A percentile compares a stretch with the other conserved stretches of the same genome.
Conservation (phyloP, 331 rosid genomes). For the Acacia concinna region DNA sequence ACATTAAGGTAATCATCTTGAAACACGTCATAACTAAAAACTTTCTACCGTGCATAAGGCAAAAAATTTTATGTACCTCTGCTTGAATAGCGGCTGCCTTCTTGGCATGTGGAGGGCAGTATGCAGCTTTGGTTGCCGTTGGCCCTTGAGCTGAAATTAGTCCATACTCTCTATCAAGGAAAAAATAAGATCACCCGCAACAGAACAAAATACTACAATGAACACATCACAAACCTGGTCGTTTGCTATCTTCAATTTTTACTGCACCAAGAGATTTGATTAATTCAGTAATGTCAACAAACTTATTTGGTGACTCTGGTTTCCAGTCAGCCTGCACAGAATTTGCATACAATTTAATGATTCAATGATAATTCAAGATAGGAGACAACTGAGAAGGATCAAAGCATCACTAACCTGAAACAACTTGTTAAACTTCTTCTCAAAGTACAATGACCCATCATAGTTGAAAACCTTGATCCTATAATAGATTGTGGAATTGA, state of each 20-base stretch:
- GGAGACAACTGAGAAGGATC: slow-evolving; percentile 12
- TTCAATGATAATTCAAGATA: slow-evolving; percentile 19
- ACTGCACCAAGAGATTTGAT: slow-evolving; percentile 57
- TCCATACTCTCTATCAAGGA: slow-evolving; percentile 30
- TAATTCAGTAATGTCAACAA: slow-evolving; percentile 64
- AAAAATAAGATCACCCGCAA: slow-evolving; percentile 1
- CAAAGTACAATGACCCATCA: slow-evolving; percentile 77
- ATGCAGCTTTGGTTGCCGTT: slow-evolving; percentile 64
- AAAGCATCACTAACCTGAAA: slow-evolving; percentile 65
- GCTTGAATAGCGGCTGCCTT: slow-evolving; percentile 80
- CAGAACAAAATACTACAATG: slow-evolving; percentile 8
- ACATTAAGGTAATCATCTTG: slow-evolving; percentile 15
- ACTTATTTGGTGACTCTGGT: slow-evolving; percentile 71
- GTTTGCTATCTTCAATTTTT: slow-evolving; percentile 60
- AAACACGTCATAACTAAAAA: slow-evolving; percentile 20
- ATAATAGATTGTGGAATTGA: slow-evolving; percentile 12
- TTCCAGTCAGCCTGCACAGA: slow-evolving; percentile 87
- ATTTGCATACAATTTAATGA: slow-evolving; percentile 27
- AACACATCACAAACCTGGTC: slow-evolving; percentile 55
- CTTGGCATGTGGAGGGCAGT: slow-evolving; percentile 93
- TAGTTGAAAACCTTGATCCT: slow-evolving; percentile 86
- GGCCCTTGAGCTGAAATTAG: slow-evolving; percentile 59
- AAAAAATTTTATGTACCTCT: slow-evolving; percentile 51
- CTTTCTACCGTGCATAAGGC: not conserved
- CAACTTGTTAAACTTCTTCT: slow-evolving; percentile 91